Evolutionary conservation across 1,284 basidiomycete genomes (phyloP).

Genomic region (Cryptococcus deneoformans): DNA sequence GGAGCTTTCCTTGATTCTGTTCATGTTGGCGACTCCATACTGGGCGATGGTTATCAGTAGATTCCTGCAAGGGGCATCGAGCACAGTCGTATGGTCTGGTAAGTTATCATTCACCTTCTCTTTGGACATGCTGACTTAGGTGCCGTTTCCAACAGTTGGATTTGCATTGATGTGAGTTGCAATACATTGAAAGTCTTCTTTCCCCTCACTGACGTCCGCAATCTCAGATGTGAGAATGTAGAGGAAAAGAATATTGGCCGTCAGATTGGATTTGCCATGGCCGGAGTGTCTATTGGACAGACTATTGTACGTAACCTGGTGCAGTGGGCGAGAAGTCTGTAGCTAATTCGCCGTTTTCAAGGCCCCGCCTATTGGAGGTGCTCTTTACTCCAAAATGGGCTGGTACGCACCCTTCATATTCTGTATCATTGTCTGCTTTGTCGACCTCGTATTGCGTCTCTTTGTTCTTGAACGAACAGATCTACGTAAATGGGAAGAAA

Average conservation of each 20-base stretch:
- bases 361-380: conserved; percentile 65
- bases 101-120: conserved; percentile 50
- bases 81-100: conserved; percentile 71
- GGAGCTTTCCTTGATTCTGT: conserved; percentile 58
- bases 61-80: conserved; percentile 67
- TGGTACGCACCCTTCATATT: conserved; percentile 73
- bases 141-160: conserved; percentile 2
- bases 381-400: conserved; percentile 63
- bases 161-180: conserved; percentile 23
- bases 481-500: conserved; percentile 22
- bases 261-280: conserved; percentile 69
- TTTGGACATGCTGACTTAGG: conserved; percentile 19
- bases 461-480: conserved; percentile 53
- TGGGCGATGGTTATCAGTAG: conserved; percentile 69
- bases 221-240: conserved; percentile 63
- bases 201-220: not conserved
- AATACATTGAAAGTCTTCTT: not conserved
- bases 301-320: conserved; percentile 51
- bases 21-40: conserved; percentile 72
- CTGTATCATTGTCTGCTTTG: conserved; percentile 57
- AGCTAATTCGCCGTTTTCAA: not conserved
- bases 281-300: conserved; percentile 62
- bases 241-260: conserved; percentile 60
- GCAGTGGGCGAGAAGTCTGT: not conserved
- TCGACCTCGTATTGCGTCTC: conserved; percentile 60